Conservation (phyloP, 805 yeast species). For the Candida michaelii region DNA sequence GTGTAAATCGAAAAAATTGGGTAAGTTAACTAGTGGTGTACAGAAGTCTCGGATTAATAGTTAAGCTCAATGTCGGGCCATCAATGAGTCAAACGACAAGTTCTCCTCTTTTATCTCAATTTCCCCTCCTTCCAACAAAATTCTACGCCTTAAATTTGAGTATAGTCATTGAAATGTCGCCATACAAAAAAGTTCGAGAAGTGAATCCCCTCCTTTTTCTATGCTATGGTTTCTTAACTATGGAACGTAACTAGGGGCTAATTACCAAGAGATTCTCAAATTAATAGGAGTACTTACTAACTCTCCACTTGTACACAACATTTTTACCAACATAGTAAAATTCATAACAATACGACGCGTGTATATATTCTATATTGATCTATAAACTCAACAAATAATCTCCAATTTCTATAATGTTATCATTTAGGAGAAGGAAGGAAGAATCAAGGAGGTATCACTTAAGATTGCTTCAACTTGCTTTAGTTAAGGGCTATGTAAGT, state of each 20-base stretch:
- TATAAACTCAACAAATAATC: neutral
- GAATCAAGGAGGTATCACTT: neutral
- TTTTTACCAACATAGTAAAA: neutral
- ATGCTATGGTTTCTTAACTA: neutral
- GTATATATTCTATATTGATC: neutral
- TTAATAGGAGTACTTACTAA: neutral
- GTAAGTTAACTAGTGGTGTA: constrained; percentile 2
- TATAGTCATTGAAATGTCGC: neutral
- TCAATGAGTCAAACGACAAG: neutral
- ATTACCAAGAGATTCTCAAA: neutral
- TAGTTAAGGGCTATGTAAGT: no score
- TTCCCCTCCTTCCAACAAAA: neutral
- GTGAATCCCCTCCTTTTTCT: neutral
- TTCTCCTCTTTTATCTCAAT: constrained; percentile 1
- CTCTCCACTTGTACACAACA: neutral
- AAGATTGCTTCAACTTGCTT: no score
- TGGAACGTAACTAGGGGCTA: neutral
- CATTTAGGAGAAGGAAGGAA: neutral
- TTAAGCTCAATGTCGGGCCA: neutral
- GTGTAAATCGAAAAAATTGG: constrained; percentile 2
- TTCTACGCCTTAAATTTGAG: neutral
- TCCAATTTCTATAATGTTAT: neutral
- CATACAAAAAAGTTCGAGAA: neutral
- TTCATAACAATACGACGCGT: neutral
- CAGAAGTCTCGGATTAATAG: neutral